A percentile compares a stretch with the other conserved stretches of the same genome.
Evolutionary conservation across 495 filamentous ascomycete species (phyloP).

Genomic region (Talaromyces trachyspermus): DNA sequence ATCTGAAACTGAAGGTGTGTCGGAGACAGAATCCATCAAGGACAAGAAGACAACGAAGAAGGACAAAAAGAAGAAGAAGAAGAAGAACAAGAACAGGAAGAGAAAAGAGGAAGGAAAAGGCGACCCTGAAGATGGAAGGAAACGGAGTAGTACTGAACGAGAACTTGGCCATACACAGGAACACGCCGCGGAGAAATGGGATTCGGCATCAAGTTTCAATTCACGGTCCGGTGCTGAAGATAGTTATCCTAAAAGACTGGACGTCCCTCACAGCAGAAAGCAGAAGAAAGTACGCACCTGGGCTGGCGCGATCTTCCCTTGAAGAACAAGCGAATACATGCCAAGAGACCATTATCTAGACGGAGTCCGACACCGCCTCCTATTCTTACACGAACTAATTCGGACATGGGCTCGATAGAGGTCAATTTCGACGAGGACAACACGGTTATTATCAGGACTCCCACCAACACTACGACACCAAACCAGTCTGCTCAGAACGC

Average conservation of each 20-base stretch:
- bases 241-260: constrained; percentile 14
- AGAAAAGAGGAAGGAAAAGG: not conserved
- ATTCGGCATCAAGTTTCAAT: constrained; percentile 5
- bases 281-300: constrained; percentile 75
- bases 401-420: constrained; percentile 35
- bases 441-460: constrained; percentile 41
- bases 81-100: not conserved
- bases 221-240: constrained; percentile 1
- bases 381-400: constrained; percentile 35
- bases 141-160: not conserved
- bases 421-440: constrained; percentile 49
- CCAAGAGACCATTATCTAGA: constrained; percentile 22
- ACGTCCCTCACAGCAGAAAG: constrained; percentile 51
- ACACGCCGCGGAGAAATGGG: not conserved
- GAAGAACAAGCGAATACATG: constrained; percentile 46
- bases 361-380: constrained; percentile 34
- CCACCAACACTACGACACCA: constrained; percentile 28
- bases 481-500: constrained; percentile 17
- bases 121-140: not conserved
- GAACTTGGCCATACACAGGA: not conserved
- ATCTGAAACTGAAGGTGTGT: constrained; percentile 2
- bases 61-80: constrained; percentile 10
- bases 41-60: constrained; percentile 17
- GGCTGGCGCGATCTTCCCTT: constrained; percentile 72
- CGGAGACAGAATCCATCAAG: constrained; percentile 7